Evolutionary conservation across 805 yeast genomes (phyloP), one percentile per base, ranked within the genome.

Genomic region (Yarrowia sp.): DNA sequence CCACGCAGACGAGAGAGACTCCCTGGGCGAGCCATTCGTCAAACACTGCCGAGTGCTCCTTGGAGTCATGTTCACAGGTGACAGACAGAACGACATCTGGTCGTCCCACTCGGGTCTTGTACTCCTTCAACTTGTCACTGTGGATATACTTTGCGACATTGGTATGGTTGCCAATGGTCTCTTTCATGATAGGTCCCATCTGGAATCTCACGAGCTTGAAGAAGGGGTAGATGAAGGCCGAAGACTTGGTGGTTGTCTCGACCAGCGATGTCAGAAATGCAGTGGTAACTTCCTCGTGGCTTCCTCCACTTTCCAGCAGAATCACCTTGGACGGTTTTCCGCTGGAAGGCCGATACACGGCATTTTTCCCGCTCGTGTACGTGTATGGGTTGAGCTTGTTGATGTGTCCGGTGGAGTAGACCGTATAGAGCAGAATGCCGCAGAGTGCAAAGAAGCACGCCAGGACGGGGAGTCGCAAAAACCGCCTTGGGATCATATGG

Each of bases 271-370:
- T 36, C 30, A 61, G 34, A 47, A 61, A 61, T 3, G 66, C 66
- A 6, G 53, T 46, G 0, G 66, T 61, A 9, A 61, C 66, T n/a
- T 61, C 66, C 49, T 61, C 66, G 17, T 61, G 66, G 9, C 55
- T 46, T 15, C 66, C 66, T 17, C 66, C 66, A 20, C 36, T 19
- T 38, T 61, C 66, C 66, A 61, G 30, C 66, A 61, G n/a, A 47
- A 61, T 47, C 24, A 61, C 36, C 55, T 58, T 58, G n/a, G 64
- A 30, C 5, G 64, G 64, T 15, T 33, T 17, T 20, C 50, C 64
- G 2, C 17, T 8, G 0, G n/a, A 10, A 10, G 64, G 33, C 8
- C 33, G 39, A 17, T 58, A 42, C n/a, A 42, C 50, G 14, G 49
- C 64, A 34, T n/a, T 15, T 15, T n/a, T 17, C 8, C 36, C 47